Percentiles rank a stretch among this genome's conserved stretches.
phyloP scores from a whole-genome alignment of 2,329 filamentous ascomycete species.

The Hymenoscyphus occultus region DNA sequence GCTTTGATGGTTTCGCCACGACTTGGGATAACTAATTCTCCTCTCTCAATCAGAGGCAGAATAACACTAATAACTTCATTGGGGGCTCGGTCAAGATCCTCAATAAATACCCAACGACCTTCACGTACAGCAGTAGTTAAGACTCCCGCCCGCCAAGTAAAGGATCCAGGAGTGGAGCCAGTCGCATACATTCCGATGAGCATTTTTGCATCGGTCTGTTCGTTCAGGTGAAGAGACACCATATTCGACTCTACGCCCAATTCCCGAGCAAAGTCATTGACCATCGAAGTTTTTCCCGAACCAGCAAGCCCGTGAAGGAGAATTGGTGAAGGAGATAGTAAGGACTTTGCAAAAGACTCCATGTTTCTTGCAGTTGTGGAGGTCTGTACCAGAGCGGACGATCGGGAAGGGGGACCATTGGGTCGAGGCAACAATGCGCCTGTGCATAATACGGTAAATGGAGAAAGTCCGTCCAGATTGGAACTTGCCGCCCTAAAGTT shows the following conservation, averaged over 20 bases:
- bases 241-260: constrained; percentile 77
- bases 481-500: constrained; percentile 11
- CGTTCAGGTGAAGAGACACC: constrained; percentile 93
- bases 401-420: constrained; percentile 45
- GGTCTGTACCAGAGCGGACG: constrained; percentile 63
- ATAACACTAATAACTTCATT: constrained; percentile 93
- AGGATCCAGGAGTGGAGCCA: constrained; percentile 81
- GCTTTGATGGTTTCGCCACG: constrained; percentile 83
- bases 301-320: constrained; percentile 81
- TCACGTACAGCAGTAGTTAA: constrained; percentile 91
- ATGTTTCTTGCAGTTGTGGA: constrained; percentile 72
- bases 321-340: constrained; percentile 69
- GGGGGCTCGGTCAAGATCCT: constrained; percentile 92
- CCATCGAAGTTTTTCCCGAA: constrained; percentile 83
- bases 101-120: constrained; percentile 94
- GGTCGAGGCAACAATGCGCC: constrained; percentile 64
- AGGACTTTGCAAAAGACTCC: constrained; percentile 60
- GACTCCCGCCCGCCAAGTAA: constrained; percentile 88
- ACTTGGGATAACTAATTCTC: constrained; percentile 86
- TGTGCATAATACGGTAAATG: constrained; percentile 62
- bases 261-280: constrained; percentile 76
- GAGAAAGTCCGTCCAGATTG: constrained; percentile 48
- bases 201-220: constrained; percentile 97
- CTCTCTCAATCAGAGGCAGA: constrained; percentile 84
- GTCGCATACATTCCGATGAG: constrained; percentile 93